These are phyloP conservation scores for Warburgia ugandensis DNA, from an alignment of 164 flowering plant genomes.

Conservation along the genomic window DNA sequence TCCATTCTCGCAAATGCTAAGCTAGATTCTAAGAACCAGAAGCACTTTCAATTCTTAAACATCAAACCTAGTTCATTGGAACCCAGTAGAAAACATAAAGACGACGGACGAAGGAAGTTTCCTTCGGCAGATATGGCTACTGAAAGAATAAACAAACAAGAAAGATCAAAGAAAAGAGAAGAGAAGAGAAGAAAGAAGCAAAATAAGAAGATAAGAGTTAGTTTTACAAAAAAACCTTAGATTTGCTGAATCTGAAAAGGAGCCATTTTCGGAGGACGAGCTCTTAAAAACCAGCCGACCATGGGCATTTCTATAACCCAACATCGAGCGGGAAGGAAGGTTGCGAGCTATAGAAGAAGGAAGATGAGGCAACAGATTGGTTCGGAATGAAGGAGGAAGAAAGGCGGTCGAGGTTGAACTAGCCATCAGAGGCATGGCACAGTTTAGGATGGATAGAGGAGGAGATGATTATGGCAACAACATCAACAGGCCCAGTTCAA, in stretches of 20 bases:
- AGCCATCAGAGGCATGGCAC: constrained; percentile 40
- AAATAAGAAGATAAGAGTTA: background rate
- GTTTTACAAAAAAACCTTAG: constrained; percentile 24
- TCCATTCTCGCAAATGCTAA: too few species aligned
- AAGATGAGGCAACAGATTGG: constrained; percentile 19
- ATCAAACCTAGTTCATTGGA: background rate
- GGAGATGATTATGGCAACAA: too few species aligned
- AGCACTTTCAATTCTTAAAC: background rate
- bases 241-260: constrained; percentile 24
- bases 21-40: background rate
- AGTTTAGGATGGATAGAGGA: too few species aligned
- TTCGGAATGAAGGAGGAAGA: constrained; percentile 12
- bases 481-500: too few species aligned
- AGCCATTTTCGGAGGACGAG: constrained; percentile 32
- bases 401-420: constrained; percentile 25
- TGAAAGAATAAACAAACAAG: background rate
- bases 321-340: constrained; percentile 5
- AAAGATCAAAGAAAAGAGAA: background rate
- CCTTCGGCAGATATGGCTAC: too few species aligned
- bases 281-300: constrained; percentile 20
- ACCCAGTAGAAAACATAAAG: background rate
- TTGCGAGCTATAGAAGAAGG: constrained; percentile 12
- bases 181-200: background rate
- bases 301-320: constrained; percentile 7
- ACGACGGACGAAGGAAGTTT: background rate